Base-by-base conservation (phyloP, 1,139 yeast species). In the Pneumocystis oryctolagi region DNA sequence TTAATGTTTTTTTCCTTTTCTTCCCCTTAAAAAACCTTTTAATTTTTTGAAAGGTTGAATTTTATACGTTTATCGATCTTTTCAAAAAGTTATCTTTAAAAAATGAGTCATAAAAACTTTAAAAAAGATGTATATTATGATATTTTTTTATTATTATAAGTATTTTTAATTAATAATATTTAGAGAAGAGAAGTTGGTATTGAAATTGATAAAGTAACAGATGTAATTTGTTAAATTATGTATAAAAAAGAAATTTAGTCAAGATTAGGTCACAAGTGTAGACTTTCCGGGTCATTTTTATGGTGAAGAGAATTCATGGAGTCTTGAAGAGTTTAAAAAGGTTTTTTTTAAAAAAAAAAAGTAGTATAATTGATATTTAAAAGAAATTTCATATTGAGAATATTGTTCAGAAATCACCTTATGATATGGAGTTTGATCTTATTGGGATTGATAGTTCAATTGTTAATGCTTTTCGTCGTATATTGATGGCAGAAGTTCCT, bases 401-500 rank as follows among this genome's bases (percentile, higher is more conserved):
- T 92, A 66, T 77, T 84, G 64, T 84, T 92, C 68, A 80, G 81
- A 70, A 68, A 72, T 59, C 80, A 82, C 39, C 89, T 83, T 65
- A 79, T 87, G 72, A 81, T 81, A 60, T 89, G 92, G 66, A 89
- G 73, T 92, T 92, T 70, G 98, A 92, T 73, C 78, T 94, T 68
- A 77, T 87, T 65, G 85, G 89, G 69, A 77, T 90, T 61, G 98
- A 92, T 73, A 87, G 97, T 1, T 87, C 97, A 16, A 79, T 92
- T 64, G 92, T 97, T 62, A 92, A 92, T 77, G 97, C 98, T 0
- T 89, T 92, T 76, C 87, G 98, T 72, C 86, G 98, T 73, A 87
- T 92, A 69, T 90, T 92, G 97, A 84, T 92, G 66, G 83, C 97
- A 0, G 98, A 92, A 73, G 96, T 92, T 40, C 98, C 98, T 25